Evolutionary conservation across 75 land plant species (phyloP).

Genomic region (Selaginella tamariscina): DNA sequence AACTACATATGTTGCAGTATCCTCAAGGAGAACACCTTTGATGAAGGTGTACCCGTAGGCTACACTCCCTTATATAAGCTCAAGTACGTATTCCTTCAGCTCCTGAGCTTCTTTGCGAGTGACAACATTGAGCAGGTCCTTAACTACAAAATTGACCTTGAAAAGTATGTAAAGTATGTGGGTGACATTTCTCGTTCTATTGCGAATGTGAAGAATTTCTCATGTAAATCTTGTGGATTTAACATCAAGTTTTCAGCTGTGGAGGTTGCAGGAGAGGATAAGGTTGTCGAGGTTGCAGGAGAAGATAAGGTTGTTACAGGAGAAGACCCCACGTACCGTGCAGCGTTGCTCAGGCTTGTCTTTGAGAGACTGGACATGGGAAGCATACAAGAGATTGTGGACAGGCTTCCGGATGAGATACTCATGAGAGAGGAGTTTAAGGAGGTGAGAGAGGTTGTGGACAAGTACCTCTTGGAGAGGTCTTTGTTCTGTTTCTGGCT

Average conservation of each 20-base stretch:
- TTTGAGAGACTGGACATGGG: not conserved
- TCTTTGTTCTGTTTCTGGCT: not conserved
- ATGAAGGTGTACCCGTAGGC: not conserved
- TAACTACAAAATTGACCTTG: not conserved
- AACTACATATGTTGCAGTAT: not conserved
- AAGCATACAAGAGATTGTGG: not conserved
- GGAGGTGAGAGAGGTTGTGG: not conserved
- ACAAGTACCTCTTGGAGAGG: not conserved
- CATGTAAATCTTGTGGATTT: not conserved
- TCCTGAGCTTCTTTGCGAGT: not conserved
- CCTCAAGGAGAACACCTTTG: no score
- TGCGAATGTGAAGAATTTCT: not conserved
- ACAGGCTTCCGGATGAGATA: not conserved
- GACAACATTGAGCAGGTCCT: not conserved
- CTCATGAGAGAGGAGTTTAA: not conserved
- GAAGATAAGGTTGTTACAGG: not conserved
- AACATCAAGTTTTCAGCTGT: not conserved
- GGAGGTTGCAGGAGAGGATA: not conserved
- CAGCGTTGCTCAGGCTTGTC: not conserved
- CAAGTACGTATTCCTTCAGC: not conserved
- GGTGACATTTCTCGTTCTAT: not conserved
- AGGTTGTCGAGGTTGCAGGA: not conserved
- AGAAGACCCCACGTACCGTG: no score
- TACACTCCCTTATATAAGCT: not conserved
- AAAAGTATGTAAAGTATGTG: not conserved